Base-by-base conservation (phyloP, 768 basidiomycete species). In the Strobilomyces echinocephalus region DNA sequence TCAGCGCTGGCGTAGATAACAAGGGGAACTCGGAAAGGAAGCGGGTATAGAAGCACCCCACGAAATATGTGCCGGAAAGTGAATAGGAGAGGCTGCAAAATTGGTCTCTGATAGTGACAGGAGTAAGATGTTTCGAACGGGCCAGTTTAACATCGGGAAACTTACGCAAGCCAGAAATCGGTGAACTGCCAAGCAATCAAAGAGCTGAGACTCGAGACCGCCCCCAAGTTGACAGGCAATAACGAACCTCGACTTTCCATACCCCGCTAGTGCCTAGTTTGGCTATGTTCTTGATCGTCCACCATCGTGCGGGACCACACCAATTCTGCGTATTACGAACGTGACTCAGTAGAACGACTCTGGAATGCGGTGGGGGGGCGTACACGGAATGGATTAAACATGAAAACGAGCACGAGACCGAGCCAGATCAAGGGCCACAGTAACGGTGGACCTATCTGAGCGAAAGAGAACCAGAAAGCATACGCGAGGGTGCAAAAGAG, bases 91-190 rank as follows among this genome's bases (percentile, higher is more conserved):
- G 75, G 58, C 87, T 91, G 72, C 88, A 90, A 62, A 89, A 78
- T 60, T 91, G 88, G 63, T 93, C 91, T 9, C 88, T 91, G 61
- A 35, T 28, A 34, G 26, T 8, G 16, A 52, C 12, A 24, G 28
- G 28, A 5, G 49, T 65, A 46, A 65, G 53, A 46, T 9, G 5
- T 18, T 21, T 40, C 43, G 7, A 4, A 5, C 34, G 33, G 35
- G 43, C n/a, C 10, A 51, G n/a, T n/a, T n/a, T n/a, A 33, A 26
- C 7, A 1, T 44, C 40, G 8, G 15, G n/a, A 38, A 30, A 63
- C 79, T 49, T 67, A 88, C 88, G 88, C 91, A 65, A 92, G 76
- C 91, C 91, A 93, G 81, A 91, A 90, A 74, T 91, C 90, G 11
- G 86, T 72, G 65, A 93, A 93, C 84, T 88, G 54, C 0, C 45